Evolutionary conservation across 306 rosid species (phyloP), one percentile per base, ranked within the genome.

Genomic region (Dryas alaskensis): DNA sequence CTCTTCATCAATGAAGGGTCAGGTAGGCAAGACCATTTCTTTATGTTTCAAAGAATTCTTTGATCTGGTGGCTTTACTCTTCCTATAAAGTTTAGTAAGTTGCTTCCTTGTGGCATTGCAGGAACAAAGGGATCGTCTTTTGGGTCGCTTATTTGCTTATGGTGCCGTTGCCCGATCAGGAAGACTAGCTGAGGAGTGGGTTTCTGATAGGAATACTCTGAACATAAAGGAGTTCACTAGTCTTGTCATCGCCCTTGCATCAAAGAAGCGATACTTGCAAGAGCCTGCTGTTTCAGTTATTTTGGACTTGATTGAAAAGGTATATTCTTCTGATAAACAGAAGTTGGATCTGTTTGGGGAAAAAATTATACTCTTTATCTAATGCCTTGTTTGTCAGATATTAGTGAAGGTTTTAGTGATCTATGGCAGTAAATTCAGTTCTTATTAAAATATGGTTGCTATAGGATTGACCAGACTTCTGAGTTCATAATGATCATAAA

Each of bases 1-100:
- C 71, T 77, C 92, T 76, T 89, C 97, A 45, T 94, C 99, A 27
- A 94, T 88, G 96, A 94, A 90, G 88, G 97, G 99, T 70, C 97
- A 94, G 97, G 97, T 92, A 75, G 77, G 75, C 40, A 40, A 14
- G 73, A 62, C 22, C 55, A 10, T 74, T 16, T 58, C 52, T 46
- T 25, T 59, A 9, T 76, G 42, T 75, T 65, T 63, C 27, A 10
- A 50, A 19, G 51, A 49, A 51, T 51, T 78, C 39, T 46, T 61
- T 67, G 13, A 17, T 78, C 37, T 5, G 8, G 55, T 42, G 81
- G 67, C 58, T 76, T 2, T 64, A 76, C 45, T 52, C 65, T 72
- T 43, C 46, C 65, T 62, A 39, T 72, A 11, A 45, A 45, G 16
- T 67, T 73, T 27, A 14, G 4, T n/a, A 10, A 40, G 9, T 70